phyloP scores from a whole-genome alignment of 768 basidiomycete species.

The Boletus vermiculosoides region DNA sequence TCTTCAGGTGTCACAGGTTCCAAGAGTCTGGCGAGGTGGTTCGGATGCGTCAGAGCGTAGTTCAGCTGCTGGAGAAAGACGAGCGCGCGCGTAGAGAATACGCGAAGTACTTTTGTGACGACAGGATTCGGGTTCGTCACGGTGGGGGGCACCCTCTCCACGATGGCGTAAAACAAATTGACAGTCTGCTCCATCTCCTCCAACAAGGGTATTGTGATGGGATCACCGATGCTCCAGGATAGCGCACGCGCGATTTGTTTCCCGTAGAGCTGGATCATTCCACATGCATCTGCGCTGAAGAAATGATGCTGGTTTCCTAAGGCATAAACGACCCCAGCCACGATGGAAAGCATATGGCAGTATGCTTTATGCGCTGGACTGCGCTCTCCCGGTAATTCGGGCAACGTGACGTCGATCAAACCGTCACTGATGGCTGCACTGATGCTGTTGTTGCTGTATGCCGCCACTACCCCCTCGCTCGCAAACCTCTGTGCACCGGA shows the following conservation, averaged over 20 bases:
- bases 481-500: constrained; percentile 83
- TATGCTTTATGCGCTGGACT: constrained; percentile 80
- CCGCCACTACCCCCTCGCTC: constrained; percentile 74
- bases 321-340: constrained; percentile 67
- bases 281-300: constrained; percentile 82
- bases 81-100: constrained; percentile 67
- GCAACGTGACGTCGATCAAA: constrained; percentile 59
- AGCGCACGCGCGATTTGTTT: constrained; percentile 76
- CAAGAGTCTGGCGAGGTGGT: constrained; percentile 77
- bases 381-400: constrained; percentile 71
- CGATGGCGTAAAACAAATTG: constrained; percentile 74
- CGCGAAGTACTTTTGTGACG: constrained; percentile 61
- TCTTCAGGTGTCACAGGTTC: constrained; percentile 82
- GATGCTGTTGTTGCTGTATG: constrained; percentile 82
- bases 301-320: constrained; percentile 67
- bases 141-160: constrained; percentile 40
- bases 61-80: constrained; percentile 84
- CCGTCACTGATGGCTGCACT: constrained; percentile 76
- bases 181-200: constrained; percentile 84
- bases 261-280: constrained; percentile 81
- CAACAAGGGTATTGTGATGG: constrained; percentile 71
- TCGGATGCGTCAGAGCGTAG: constrained; percentile 88
- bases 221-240: constrained; percentile 78
- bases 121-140: constrained; percentile 37
- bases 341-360: constrained; percentile 79